Conservation (phyloP, 169 alveolate genomes). For the Babesia divergens region DNA sequence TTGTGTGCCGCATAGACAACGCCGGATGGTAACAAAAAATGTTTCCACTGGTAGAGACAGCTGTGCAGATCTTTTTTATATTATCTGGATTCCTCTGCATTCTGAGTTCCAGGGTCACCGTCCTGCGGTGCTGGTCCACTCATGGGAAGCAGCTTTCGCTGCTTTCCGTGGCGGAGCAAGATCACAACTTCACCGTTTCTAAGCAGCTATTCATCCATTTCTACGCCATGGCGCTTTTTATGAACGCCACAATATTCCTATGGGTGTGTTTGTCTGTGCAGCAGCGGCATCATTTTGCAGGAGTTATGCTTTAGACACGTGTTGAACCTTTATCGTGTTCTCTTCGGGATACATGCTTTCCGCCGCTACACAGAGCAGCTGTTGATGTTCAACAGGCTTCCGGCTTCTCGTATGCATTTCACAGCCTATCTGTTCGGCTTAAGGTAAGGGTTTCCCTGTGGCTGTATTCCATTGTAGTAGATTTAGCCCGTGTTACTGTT, state of each 20-base stretch:
- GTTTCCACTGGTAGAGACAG: not conserved
- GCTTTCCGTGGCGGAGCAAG: constrained; percentile 13
- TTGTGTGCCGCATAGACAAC: constrained; percentile 12
- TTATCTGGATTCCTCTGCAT: constrained; percentile 47
- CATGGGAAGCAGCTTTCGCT: constrained; percentile 69
- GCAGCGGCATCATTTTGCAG: not conserved
- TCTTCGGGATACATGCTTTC: constrained; percentile 58
- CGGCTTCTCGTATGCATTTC: constrained; percentile 67
- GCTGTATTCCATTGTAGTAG: not conserved
- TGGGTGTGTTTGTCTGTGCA: constrained; percentile 40
- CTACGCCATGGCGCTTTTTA: constrained; percentile 59
- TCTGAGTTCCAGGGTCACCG: constrained; percentile 32
- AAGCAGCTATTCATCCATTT: constrained; percentile 64
- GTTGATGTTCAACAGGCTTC: constrained; percentile 50
- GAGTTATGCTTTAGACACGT: not conserved
- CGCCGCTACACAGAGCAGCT: constrained; percentile 69
- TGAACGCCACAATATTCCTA: constrained; percentile 54
- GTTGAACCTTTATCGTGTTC: constrained; percentile 49
- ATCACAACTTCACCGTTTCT: constrained; percentile 39
- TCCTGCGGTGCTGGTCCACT: constrained; percentile 62
- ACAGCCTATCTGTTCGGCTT: constrained; percentile 68
- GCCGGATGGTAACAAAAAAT: not conserved
- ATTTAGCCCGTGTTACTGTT: not conserved
- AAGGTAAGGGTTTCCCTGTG: constrained; percentile 45
- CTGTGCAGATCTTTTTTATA: constrained; percentile 36